Conservation (phyloP, 225 moss, liverwort and hornwort species). For the Ulota crispa region DNA sequence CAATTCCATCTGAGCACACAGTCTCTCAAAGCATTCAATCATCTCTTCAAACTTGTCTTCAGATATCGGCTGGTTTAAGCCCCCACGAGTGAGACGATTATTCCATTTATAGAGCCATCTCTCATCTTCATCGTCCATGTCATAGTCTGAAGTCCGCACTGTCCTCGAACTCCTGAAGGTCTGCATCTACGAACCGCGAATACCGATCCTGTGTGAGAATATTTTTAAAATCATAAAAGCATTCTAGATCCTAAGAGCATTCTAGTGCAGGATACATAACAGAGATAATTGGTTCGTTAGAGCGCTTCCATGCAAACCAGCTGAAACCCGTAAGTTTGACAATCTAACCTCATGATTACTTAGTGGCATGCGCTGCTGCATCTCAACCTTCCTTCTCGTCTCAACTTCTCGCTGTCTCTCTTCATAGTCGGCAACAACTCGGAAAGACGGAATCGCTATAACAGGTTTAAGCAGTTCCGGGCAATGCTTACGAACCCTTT, state of each 20-base stretch:
- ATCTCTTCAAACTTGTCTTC: constrained; percentile 77
- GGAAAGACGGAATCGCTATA: constrained; percentile 66
- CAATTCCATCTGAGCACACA: constrained; percentile 37
- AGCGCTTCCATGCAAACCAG: constrained; percentile 14
- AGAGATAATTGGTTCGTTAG: not conserved
- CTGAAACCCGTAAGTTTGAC: not conserved
- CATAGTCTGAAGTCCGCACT: constrained; percentile 51
- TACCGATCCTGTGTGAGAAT: constrained; percentile 1
- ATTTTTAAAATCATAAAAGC: not conserved
- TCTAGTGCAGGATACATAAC: not conserved
- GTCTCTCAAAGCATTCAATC: constrained; percentile 68
- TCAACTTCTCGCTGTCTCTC: constrained; percentile 38
- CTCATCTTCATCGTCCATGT: constrained; percentile 80
- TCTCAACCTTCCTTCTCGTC: constrained; percentile 33
- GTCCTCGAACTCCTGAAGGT: constrained; percentile 33
- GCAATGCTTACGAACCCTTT: constrained; percentile 21
- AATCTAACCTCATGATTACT: constrained; percentile 28
- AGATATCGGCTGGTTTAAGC: constrained; percentile 40
- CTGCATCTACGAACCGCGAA: constrained; percentile 25
- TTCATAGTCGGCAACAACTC: constrained; percentile 55
- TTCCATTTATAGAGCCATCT: constrained; percentile 63
- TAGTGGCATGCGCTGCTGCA: constrained; percentile 21
- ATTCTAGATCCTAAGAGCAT: not conserved
- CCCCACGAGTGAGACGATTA: constrained; percentile 37
- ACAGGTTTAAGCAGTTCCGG: constrained; percentile 24